Evolutionary conservation across 148 eudicot genomes (phyloP).

Genomic region (Rhododendron mucronatum): DNA sequence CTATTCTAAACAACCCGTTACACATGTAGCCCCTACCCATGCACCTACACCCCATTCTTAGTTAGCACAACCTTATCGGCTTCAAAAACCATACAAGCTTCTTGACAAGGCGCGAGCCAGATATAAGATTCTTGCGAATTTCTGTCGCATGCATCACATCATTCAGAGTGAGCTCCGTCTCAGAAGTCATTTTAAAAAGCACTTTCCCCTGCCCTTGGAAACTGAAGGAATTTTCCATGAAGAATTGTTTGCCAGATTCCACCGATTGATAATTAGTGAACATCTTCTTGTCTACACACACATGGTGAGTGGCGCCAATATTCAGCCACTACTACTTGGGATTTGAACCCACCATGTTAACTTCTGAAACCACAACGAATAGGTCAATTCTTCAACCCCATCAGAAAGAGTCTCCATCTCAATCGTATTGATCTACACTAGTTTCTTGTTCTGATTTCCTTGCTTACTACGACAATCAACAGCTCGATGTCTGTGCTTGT

Average conservation of each 20-base stretch:
- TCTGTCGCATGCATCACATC: neutral
- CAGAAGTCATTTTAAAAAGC: neutral
- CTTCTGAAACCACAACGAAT: neutral
- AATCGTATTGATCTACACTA: neutral
- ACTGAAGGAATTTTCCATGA: neutral
- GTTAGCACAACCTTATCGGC: neutral
- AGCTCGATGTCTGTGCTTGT: neutral
- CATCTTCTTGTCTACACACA: neutral
- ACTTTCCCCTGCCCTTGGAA: neutral
- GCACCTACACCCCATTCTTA: neutral
- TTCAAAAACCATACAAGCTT: neutral
- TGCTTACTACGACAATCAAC: neutral
- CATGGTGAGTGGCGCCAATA: neutral
- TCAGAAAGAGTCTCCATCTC: neutral
- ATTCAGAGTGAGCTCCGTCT: neutral
- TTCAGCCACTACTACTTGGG: neutral
- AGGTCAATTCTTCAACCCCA: neutral
- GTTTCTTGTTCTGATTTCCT: neutral
- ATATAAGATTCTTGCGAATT: neutral
- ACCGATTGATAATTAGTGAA: neutral
- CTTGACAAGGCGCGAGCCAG: neutral
- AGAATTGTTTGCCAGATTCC: neutral
- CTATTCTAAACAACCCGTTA: neutral
- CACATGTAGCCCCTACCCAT: neutral
- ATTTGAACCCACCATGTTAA: neutral